These are phyloP conservation scores for Chaetomium sp. DNA, from an alignment of 2,329 filamentous ascomycete genomes.

Conservation along the genomic window DNA sequence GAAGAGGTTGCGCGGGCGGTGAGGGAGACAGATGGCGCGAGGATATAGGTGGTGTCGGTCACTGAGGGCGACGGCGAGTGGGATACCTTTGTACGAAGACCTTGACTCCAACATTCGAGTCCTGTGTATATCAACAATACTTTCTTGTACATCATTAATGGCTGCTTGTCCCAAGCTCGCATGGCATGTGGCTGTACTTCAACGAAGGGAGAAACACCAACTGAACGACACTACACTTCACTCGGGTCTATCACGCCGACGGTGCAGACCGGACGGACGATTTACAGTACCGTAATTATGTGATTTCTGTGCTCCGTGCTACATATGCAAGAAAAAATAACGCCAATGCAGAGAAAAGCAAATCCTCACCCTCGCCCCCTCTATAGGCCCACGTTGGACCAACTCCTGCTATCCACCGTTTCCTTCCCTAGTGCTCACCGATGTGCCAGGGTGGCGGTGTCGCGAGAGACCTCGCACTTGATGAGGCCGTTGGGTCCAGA, in stretches of 20 bases:
- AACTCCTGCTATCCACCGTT: no score
- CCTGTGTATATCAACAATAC: conserved; percentile 9
- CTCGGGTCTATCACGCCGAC: no score
- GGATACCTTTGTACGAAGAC: neutral
- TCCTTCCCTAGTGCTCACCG: neutral
- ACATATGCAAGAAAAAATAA: no score
- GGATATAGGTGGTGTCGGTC: conserved; percentile 36
- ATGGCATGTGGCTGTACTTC: neutral
- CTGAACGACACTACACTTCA: no score
- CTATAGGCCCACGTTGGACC: no score
- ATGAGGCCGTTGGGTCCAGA: conserved; percentile 92
- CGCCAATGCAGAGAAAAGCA: no score
- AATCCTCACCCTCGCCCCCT: no score
- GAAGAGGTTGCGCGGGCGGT: conserved; percentile 44
- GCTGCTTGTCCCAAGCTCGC: neutral
- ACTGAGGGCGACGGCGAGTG: neutral
- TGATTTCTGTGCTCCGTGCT: no score
- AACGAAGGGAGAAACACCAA: no score
- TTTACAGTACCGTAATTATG: no score
- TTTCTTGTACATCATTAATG: conserved; percentile 1
- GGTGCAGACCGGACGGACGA: no score
- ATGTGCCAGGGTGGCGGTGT: neutral
- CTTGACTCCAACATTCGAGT: neutral
- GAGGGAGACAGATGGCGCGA: conserved; percentile 42
- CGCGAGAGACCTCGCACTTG: conserved; percentile 75